Percentiles rank a stretch among this genome's conserved stretches.
Conservation (phyloP, 108 stramenopile genomes). For the Licmophora abbreviata region DNA sequence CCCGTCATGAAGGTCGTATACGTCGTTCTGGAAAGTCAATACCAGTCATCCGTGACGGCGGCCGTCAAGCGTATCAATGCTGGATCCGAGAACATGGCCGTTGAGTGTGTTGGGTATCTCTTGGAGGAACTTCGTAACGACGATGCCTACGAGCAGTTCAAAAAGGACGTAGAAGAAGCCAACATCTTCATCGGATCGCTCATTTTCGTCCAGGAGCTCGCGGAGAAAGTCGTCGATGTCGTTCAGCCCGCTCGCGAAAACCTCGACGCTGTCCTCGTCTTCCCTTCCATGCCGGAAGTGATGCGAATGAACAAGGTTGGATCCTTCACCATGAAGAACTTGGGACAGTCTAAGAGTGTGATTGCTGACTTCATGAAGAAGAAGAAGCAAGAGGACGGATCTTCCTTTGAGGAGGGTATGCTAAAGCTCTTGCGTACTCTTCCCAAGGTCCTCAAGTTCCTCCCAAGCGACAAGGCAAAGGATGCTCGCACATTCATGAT, state of each 20-base stretch:
- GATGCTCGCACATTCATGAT: constrained; percentile 97
- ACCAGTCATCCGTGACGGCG: constrained; percentile 91
- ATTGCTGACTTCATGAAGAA: constrained; percentile 97
- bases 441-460: constrained; percentile 95
- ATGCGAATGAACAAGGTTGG: constrained; percentile 97
- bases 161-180: constrained; percentile 85
- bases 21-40: constrained; percentile 95
- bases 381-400: constrained; percentile 94
- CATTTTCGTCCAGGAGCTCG: constrained; percentile 96
- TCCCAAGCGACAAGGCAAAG: constrained; percentile 93
- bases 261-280: constrained; percentile 88
- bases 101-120: constrained; percentile 94
- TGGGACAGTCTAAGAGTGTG: constrained; percentile 92
- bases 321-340: constrained; percentile 91
- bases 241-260: constrained; percentile 80
- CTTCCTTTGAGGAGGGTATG: constrained; percentile 96
- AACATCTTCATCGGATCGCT: constrained; percentile 95
- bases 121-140: constrained; percentile 91
- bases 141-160: constrained; percentile 83
- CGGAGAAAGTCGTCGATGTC: constrained; percentile 91
- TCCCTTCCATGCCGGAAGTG: constrained; percentile 97
- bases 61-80: constrained; percentile 94
- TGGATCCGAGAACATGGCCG: constrained; percentile 88
- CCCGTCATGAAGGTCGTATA: constrained; percentile 91
- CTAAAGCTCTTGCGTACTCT: constrained; percentile 92